Base-by-base conservation (phyloP, 495 filamentous ascomycete species). In the Hypoxylon trugodes region DNA sequence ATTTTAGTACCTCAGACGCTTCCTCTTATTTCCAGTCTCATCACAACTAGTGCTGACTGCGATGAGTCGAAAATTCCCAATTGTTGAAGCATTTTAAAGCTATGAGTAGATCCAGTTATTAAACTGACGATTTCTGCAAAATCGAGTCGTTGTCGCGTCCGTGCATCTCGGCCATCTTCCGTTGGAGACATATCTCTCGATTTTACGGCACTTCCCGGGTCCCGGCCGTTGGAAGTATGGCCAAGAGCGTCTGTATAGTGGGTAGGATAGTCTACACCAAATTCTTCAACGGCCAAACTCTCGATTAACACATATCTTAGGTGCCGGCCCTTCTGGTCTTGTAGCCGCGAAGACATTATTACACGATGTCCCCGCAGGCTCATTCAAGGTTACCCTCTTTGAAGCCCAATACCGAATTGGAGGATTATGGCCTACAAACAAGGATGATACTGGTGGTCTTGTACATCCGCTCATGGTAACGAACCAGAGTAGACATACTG, bases 241-340 rank as follows among this genome's bases (percentile, higher is more conserved):
- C 40, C 2, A 66, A 61, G 26, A 57, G 32, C 22, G 51, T 66
- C 15, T 66, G 63, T 49, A 58, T 66, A 19, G 46, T 66, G 1
- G 63, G 63, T 66, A 66, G 52, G 57, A 53, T 13, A 43, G 8
- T 4, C 6, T 30, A 26, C 49, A 5, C 10, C 7, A 15, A 10
- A 38, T 25, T 22, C 15, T 42, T 19, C 22, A 16, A n/a, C 33
- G 7, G 12, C 24, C 38, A 13, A 25, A 21, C 26, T 30, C 18
- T 13, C 7, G 16, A 32, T 8, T 51, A n/a, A 9, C 57, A 57
- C 25, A 61, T 36, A 49, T 42, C 10, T 10, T 73, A 86, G 92
- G 92, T 45, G 91, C 89, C 46, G 92, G 92, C 1, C 91, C 92
- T 1, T 87, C 90, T 16, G 92, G 92, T 3, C 84, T 96, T 10